These are phyloP conservation scores for Eucommia ulmoides DNA, from an alignment of 257 asterid species.

Conservation along the genomic window DNA sequence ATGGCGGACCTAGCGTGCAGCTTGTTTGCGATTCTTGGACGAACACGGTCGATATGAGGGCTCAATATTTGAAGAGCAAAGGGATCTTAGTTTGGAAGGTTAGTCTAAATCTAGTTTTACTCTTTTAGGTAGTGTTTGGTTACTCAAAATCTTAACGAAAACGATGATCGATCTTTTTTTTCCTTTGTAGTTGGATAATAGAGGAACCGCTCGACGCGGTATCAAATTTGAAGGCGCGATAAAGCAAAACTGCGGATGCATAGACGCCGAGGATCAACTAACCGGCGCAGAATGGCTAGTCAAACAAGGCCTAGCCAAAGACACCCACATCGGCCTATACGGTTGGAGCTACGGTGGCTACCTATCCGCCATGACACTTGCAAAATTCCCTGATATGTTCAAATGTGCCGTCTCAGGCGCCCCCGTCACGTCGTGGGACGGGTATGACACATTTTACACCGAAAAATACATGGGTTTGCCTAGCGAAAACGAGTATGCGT, in stretches of 20 bases:
- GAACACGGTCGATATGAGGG: constrained; percentile 88
- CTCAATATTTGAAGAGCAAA: constrained; percentile 73
- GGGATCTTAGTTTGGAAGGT: constrained; percentile 98
- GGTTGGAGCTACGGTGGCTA: constrained; percentile 99
- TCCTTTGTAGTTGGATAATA: constrained; percentile 71
- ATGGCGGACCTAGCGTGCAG: constrained; percentile 92
- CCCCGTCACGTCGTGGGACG: constrained; percentile 97
- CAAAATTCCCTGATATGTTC: constrained; percentile 56
- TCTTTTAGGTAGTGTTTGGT: too few relatives aligned
- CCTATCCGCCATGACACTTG: constrained; percentile 68
- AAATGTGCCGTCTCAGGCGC: constrained; percentile 82
- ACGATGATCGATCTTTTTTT: constrained; percentile 1
- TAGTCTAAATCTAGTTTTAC: too few relatives aligned
- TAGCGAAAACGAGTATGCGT: constrained; percentile 31
- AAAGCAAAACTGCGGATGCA: constrained; percentile 61
- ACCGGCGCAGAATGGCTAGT: constrained; percentile 82
- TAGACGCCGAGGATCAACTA: constrained; percentile 75
- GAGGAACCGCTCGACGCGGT: constrained; percentile 94
- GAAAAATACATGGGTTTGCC: constrained; percentile 95
- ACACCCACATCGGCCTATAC: constrained; percentile 62
- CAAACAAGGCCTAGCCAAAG: constrained; percentile 46
- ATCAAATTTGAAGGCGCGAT: constrained; percentile 72
- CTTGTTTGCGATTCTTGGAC: constrained; percentile 76
- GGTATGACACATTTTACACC: constrained; percentile 77
- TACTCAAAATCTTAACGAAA: too few relatives aligned